Conservation (phyloP, 1,284 basidiomycete species). For the Cryptococcus floricola region DNA sequence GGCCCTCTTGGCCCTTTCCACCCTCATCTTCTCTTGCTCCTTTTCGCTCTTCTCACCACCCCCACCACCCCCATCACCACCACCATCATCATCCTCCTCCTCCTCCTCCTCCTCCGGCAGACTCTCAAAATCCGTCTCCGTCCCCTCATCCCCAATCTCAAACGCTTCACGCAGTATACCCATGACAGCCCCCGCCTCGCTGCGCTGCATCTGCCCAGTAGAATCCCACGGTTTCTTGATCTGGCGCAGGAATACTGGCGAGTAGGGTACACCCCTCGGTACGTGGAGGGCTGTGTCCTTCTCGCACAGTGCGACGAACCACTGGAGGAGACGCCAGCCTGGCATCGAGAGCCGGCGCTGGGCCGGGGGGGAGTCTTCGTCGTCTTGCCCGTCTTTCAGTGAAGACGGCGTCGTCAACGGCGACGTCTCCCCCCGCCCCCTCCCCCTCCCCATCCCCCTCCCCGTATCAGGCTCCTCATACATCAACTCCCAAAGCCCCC, state of each 20-base stretch:
- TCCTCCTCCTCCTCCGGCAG: not conserved
- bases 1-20: not conserved
- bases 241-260: conserved; percentile 24
- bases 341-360: not conserved
- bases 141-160: not conserved
- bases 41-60: not conserved
- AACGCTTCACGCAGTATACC: conserved; percentile 15
- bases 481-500: conserved; percentile 30
- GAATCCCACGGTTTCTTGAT: conserved; percentile 17
- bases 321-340: conserved; percentile 34
- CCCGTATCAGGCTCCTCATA: conserved; percentile 4
- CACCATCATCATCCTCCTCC: not conserved
- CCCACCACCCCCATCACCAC: no score
- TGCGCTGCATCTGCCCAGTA: conserved; percentile 11
- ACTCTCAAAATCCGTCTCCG: not conserved
- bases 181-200: conserved; percentile 29
- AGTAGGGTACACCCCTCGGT: not conserved
- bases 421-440: not conserved
- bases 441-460: not conserved
- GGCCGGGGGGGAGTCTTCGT: not conserved
- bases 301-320: conserved; percentile 32
- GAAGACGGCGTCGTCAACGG: conserved; percentile 14
- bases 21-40: not conserved
- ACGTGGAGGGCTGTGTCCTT: conserved; percentile 7
- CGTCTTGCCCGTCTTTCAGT: not conserved